These are phyloP conservation scores for Hirschfeldia incana DNA, from an alignment of 345 rosid species.

Conservation along the genomic window DNA sequence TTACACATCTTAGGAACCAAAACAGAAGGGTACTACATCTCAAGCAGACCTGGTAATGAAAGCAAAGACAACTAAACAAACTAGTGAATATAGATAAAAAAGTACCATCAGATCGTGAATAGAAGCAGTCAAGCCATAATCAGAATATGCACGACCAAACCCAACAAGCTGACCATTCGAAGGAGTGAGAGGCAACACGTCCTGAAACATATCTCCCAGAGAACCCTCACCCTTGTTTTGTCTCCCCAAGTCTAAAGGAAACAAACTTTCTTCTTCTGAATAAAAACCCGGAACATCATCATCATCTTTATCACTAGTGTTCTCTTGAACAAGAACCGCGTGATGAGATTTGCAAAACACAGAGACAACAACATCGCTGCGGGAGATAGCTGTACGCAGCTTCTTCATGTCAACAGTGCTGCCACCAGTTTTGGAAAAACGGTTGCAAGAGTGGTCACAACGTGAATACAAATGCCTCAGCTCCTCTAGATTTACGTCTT, in stretches of 20 bases:
- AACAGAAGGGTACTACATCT: neutral
- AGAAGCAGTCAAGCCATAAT: conserved; percentile 79
- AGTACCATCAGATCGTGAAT: conserved; percentile 75
- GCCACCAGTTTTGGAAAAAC: conserved; percentile 46
- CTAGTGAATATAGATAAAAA: neutral
- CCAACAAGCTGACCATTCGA: conserved; percentile 64
- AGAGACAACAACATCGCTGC: conserved; percentile 65
- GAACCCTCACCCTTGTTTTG: conserved; percentile 37
- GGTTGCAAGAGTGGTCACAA: conserved; percentile 70
- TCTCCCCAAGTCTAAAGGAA: conserved; percentile 12
- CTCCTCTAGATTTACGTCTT: conserved; percentile 48
- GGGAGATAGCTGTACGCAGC: conserved; percentile 65
- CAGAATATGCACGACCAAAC: conserved; percentile 86
- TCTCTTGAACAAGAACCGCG: neutral
- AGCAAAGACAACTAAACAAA: neutral
- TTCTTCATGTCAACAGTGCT: conserved; percentile 49
- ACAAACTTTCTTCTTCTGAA: conserved; percentile 1
- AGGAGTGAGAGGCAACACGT: conserved; percentile 53
- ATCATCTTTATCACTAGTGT: neutral
- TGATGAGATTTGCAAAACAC: conserved; percentile 60
- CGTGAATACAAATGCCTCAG: conserved; percentile 49
- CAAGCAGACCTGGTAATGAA: conserved; percentile 2
- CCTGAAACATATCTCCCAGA: conserved; percentile 45
- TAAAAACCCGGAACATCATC: neutral
- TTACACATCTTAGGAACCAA: conserved; percentile 37